Percentiles rank a stretch among this genome's conserved stretches.
phyloP scores from a whole-genome alignment of 1,284 basidiomycete species.

The Heterobasidion parviporum region DNA sequence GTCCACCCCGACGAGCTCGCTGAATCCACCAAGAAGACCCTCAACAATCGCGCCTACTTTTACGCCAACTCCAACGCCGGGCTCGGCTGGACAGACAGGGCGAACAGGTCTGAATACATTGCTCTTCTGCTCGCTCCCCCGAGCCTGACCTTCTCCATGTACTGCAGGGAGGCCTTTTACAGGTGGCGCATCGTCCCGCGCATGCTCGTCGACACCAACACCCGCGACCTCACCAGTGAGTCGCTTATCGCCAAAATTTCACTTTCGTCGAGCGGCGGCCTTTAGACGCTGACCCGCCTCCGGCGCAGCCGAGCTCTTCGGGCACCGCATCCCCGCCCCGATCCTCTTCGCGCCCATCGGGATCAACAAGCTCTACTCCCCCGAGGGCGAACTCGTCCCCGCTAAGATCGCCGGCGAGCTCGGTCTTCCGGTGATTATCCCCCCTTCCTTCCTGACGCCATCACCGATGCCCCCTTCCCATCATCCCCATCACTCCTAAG shows the following conservation, averaged over 20 bases:
- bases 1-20: constrained; percentile 43
- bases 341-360: constrained; percentile 52
- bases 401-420: constrained; percentile 49
- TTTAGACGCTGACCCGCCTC: background rate
- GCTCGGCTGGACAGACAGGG: constrained; percentile 44
- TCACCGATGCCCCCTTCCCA: background rate
- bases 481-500: no score
- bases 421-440: constrained; percentile 32
- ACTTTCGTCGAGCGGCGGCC: background rate
- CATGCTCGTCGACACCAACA: constrained; percentile 52
- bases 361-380: constrained; percentile 49
- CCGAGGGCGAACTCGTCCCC: constrained; percentile 43
- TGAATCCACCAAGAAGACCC: constrained; percentile 39
- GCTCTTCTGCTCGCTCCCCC: background rate
- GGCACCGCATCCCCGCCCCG: constrained; percentile 43
- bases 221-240: constrained; percentile 41
- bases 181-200: constrained; percentile 45
- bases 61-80: constrained; percentile 54
- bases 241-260: background rate
- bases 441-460: background rate
- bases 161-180: constrained; percentile 37
- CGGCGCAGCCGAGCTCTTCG: constrained; percentile 28
- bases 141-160: background rate
- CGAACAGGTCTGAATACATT: constrained; percentile 31
- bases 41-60: constrained; percentile 43